A percentile compares a stretch with the other conserved stretches of the same genome.
phyloP scores from a whole-genome alignment of 2,329 filamentous ascomycete species.

The Phialocephala subalpina region DNA sequence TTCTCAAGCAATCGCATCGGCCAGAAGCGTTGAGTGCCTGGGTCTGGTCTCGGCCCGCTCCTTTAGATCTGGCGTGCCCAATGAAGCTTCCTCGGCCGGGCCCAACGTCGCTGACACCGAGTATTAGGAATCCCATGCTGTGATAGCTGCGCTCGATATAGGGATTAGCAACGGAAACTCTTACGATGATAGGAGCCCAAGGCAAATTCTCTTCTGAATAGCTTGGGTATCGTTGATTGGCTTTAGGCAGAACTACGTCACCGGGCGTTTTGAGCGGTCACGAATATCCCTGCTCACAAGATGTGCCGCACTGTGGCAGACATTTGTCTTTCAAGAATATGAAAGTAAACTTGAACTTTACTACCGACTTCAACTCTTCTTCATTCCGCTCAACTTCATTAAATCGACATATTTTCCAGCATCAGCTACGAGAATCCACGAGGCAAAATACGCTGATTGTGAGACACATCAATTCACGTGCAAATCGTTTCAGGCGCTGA shows the following conservation, averaged over 20 bases:
- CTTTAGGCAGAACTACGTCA: constrained; percentile 30
- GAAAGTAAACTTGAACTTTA: constrained; percentile 5
- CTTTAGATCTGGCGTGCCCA: constrained; percentile 14
- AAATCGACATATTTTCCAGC: not conserved
- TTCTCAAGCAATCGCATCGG: not conserved
- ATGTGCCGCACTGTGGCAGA: not conserved
- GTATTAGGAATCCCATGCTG: constrained; percentile 1
- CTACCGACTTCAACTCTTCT: not conserved
- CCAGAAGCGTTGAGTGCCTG: not conserved
- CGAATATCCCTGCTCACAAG: too few relatives aligned
- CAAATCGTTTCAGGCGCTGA: constrained; percentile 18
- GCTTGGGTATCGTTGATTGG: constrained; percentile 12
- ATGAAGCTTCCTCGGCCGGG: constrained; percentile 19
- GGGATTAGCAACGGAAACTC: not conserved
- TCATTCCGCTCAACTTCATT: not conserved
- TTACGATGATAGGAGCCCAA: constrained; percentile 18
- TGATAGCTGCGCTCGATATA: not conserved
- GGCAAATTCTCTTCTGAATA: constrained; percentile 13
- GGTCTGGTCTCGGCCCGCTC: constrained; percentile 24
- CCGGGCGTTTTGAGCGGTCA: constrained; percentile 11
- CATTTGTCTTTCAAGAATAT: constrained; percentile 5
- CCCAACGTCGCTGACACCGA: constrained; percentile 15
- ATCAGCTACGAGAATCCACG: not conserved
- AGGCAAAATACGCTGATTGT: constrained; percentile 5
- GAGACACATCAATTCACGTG: constrained; percentile 17